phyloP scores from a whole-genome alignment of 306 rosid genomes.

The Cotoneaster glaucophyllus region DNA sequence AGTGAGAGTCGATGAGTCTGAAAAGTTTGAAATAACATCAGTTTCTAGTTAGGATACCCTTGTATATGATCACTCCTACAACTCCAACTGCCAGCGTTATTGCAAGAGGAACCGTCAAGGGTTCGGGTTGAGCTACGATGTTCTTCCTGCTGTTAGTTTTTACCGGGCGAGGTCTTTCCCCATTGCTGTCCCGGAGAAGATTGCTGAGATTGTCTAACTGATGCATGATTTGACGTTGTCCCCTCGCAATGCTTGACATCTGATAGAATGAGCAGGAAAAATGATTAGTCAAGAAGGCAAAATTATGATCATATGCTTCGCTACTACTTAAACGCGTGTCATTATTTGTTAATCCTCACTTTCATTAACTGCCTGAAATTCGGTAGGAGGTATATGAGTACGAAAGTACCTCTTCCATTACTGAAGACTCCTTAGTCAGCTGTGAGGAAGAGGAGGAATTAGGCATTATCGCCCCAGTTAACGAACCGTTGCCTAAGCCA shows the following conservation, averaged over 20 bases:
- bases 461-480: conserved; percentile 57
- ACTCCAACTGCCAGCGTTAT: conserved; percentile 52
- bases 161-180: conserved; percentile 42
- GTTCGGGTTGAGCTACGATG: conserved; percentile 24
- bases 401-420: conserved; percentile 71
- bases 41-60: conserved; percentile 39
- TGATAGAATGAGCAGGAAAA: conserved; percentile 19
- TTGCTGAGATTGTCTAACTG: conserved; percentile 72
- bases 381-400: neutral
- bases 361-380: neutral
- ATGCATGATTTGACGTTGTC: conserved; percentile 81
- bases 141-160: conserved; percentile 46
- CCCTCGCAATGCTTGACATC: conserved; percentile 56
- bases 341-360: neutral
- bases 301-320: neutral
- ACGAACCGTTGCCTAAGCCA: conserved; percentile 59
- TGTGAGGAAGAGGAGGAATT: conserved; percentile 76
- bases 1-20: neutral
- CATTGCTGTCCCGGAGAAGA: conserved; percentile 49
- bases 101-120: conserved; percentile 33
- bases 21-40: conserved; percentile 20
- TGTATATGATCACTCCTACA: conserved; percentile 61
- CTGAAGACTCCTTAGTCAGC: conserved; percentile 59
- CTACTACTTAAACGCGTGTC: neutral
- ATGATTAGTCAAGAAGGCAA: neutral